These are phyloP conservation scores for Calonectria pseudoreteaudii DNA, from an alignment of 2,329 filamentous ascomycete species.

Conservation along the genomic window DNA sequence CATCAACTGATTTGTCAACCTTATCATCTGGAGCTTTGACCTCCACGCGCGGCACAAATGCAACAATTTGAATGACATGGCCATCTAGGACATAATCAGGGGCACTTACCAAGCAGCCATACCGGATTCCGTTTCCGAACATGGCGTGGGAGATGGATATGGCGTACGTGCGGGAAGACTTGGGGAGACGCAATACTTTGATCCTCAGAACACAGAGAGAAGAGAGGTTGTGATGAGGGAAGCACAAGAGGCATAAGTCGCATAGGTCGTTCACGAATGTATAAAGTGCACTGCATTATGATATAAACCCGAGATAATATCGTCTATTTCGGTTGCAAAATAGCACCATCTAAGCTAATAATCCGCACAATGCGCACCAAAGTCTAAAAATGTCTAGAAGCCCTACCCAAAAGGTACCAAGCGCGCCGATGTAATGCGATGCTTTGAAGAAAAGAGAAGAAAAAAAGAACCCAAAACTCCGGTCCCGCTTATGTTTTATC, in stretches of 20 bases:
- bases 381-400: conserved; percentile 1
- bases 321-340: not conserved
- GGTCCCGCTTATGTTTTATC: not conserved
- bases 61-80: conserved; percentile 58
- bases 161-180: not conserved
- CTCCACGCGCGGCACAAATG: conserved; percentile 61
- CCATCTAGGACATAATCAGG: conserved; percentile 69
- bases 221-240: not conserved
- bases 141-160: not conserved
- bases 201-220: conserved; percentile 52
- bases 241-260: not conserved
- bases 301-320: not conserved
- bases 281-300: not conserved
- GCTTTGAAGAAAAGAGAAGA: not conserved
- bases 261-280: not conserved
- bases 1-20: conserved; percentile 60
- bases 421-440: not conserved
- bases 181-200: conserved; percentile 61
- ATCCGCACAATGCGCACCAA: not conserved
- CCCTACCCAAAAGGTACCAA: not conserved
- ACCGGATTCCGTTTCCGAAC: conserved; percentile 50
- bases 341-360: not conserved
- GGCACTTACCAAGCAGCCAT: conserved; percentile 65
- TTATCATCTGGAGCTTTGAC: conserved; percentile 66
- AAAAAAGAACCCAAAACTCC: not conserved